Percentiles rank a stretch among this genome's conserved stretches.
These are phyloP conservation scores for Pseudocercospora pini-densiflorae DNA, from an alignment of 2,329 filamentous ascomycete genomes.

Conservation along the genomic window DNA sequence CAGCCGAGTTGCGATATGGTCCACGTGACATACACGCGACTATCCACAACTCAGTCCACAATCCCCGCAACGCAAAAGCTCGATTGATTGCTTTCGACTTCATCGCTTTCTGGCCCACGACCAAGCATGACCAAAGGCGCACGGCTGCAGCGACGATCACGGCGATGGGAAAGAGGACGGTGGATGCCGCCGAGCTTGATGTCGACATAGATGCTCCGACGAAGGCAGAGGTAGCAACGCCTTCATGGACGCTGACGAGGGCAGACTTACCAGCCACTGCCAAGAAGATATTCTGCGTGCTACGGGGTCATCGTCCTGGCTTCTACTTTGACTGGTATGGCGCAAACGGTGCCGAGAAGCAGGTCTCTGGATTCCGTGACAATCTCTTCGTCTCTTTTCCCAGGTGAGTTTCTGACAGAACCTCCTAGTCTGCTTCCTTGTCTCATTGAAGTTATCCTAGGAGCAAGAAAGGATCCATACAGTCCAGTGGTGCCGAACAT, in stretches of 20 bases:
- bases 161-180: neutral
- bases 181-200: neutral
- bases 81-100: no score
- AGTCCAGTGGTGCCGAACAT: neutral
- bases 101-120: no score
- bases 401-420: neutral
- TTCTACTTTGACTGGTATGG: constrained; percentile 23
- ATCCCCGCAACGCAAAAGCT: no score
- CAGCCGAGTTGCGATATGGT: no score
- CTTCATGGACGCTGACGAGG: constrained; percentile 12
- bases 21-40: no score
- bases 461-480: constrained; percentile 14
- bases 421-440: neutral
- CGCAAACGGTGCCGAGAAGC: constrained; percentile 13
- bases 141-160: neutral
- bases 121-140: no score
- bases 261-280: constrained; percentile 6
- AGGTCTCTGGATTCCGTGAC: constrained; percentile 13
- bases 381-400: constrained; percentile 17
- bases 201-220: neutral
- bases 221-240: neutral
- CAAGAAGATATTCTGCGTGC: constrained; percentile 22
- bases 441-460: neutral
- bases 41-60: no score
- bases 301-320: constrained; percentile 16